Conservation (phyloP, 257 asterid species). For the Penstemon newberryi region DNA sequence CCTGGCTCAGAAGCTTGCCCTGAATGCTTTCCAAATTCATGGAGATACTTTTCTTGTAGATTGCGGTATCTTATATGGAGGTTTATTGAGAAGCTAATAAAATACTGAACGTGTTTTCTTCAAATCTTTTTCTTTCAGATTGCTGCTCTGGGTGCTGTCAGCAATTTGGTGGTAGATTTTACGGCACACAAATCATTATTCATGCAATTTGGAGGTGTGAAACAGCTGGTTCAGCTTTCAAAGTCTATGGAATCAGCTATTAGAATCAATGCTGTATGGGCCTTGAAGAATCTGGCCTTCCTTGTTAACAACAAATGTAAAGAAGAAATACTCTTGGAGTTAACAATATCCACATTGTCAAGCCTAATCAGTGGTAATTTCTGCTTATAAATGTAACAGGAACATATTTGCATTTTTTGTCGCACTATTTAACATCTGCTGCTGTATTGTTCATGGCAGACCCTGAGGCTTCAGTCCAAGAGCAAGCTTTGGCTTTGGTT, state of each 20-base stretch:
- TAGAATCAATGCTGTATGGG: conserved; percentile 68
- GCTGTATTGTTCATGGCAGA: conserved; percentile 47
- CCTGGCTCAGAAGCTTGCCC: not conserved
- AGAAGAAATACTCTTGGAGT: conserved; percentile 73
- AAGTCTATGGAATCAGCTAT: conserved; percentile 83
- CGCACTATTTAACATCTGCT: conserved; percentile 28
- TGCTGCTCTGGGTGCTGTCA: conserved; percentile 82
- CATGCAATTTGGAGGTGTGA: conserved; percentile 74
- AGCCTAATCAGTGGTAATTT: conserved; percentile 78
- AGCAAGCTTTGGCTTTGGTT: conserved; percentile 77
- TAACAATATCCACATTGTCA: conserved; percentile 57
- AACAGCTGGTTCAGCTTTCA: conserved; percentile 78
- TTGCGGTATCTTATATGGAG: not conserved
- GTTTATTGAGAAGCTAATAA: conserved; percentile 13
- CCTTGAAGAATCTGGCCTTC: conserved; percentile 78
- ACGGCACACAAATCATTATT: conserved; percentile 54
- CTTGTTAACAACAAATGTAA: conserved; percentile 66
- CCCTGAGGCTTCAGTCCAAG: conserved; percentile 82
- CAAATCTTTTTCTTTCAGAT: conserved; percentile 46
- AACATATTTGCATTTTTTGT: conserved; percentile 9
- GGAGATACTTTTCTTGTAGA: not conserved
- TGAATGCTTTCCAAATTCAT: not conserved
- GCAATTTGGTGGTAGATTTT: conserved; percentile 80
- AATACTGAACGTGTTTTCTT: conserved; percentile 4
- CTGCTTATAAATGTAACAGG: conserved; percentile 12